Base-by-base conservation (phyloP, 2,329 filamentous ascomycete genomes). In the Hirsutella minnesotensis region DNA sequence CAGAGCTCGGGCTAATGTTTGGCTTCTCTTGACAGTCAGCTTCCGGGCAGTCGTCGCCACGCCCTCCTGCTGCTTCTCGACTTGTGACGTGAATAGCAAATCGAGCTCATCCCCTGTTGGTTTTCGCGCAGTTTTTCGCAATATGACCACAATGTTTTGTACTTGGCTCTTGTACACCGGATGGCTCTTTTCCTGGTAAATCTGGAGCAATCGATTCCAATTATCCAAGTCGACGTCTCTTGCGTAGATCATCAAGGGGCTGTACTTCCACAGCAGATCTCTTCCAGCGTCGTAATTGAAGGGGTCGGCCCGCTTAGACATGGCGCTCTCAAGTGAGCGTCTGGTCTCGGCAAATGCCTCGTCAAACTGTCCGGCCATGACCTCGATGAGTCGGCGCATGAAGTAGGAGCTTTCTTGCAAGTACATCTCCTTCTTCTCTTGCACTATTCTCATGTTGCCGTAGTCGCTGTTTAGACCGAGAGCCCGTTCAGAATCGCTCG, bases 401-500 rank as follows among this genome's bases (percentile, higher is more conserved):
- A 96, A 95, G 42, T 76, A 65, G 19, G 73, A 67, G 51, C 82
- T 87, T 58, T 94, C 86, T 13, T 79, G 72, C 44, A 81, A 70
- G 56, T 95, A 98, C 57, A 86, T 82, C 49, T 94, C 84, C 60
- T 88, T 92, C 73, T 95, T 95, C 61, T 96, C 88, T 52, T 88
- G 86, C 21, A 98, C 78, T 34, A 94, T 89, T 43, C 86, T 81
- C 90, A 98, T 96, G 51, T 86, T 83, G 29, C 86, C 86, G 48
- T 83, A 87, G 54, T 87, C 84, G 41, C 75, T 81, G 52, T 84
- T 80, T 31, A 83, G 76, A 4, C 71, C 70, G 21, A 64, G 62
- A 12, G 64, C 57, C 42, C 71, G 68, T 27, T 64, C 60, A 2
- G 53, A 49, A 33, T 63, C 60, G 7, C 66, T 59, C 45, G 71